Evolutionary conservation across 495 filamentous ascomycete genomes (phyloP).

Genomic region (Hypoxylon cercidicola): DNA sequence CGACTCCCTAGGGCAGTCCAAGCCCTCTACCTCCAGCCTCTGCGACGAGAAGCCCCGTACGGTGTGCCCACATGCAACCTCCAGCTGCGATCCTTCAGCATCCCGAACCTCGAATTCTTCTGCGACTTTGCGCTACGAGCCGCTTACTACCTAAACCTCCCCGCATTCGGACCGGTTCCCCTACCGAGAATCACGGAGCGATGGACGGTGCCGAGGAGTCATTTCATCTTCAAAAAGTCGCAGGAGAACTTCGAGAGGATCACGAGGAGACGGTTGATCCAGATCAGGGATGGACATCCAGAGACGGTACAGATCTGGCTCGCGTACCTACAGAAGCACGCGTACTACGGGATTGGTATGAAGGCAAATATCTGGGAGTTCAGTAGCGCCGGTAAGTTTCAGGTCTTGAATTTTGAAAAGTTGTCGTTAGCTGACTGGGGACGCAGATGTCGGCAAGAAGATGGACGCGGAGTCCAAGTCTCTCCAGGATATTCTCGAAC

Average conservation of each 20-base stretch:
- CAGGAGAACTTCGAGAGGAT: conserved; percentile 98
- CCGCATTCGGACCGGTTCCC: conserved; percentile 88
- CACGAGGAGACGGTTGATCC: conserved; percentile 85
- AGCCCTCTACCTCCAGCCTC: conserved; percentile 84
- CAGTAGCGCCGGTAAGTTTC: conserved; percentile 70
- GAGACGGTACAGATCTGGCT: conserved; percentile 91
- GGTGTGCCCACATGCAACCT: conserved; percentile 88
- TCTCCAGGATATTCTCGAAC: conserved; percentile 67
- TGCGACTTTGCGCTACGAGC: conserved; percentile 94
- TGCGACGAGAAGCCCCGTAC: conserved; percentile 76
- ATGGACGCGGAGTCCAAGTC: conserved; percentile 71
- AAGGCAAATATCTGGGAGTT: conserved; percentile 97
- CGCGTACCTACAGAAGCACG: conserved; percentile 87
- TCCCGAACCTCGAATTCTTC: conserved; percentile 93
- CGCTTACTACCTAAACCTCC: conserved; percentile 91
- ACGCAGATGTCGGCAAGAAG: conserved; percentile 70
- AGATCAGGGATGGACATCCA: conserved; percentile 91
- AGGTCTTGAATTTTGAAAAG: neutral
- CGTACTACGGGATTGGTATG: conserved; percentile 96
- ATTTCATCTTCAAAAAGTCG: conserved; percentile 95
- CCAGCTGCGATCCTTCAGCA: conserved; percentile 90
- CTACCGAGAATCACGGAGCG: conserved; percentile 85
- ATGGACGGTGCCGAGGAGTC: conserved; percentile 91
- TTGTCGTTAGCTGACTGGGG: conserved; percentile 28
- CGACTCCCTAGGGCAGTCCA: conserved; percentile 81